Conservation (phyloP, 2,329 filamentous ascomycete species). For the Penicillium concentricum region DNA sequence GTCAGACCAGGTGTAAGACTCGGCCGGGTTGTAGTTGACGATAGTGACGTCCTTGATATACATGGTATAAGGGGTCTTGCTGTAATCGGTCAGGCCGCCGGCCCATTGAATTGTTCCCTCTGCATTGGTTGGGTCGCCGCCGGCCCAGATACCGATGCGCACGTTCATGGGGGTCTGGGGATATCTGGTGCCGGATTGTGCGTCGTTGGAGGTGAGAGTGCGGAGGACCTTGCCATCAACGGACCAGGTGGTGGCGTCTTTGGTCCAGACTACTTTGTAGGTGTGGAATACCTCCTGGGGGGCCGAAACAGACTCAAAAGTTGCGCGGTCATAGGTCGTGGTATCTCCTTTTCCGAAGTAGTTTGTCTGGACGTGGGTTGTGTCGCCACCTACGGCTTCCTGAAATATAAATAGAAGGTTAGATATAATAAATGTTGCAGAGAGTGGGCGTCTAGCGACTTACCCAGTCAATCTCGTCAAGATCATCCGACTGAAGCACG, state of each 20-base stretch:
- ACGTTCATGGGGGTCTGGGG: not conserved
- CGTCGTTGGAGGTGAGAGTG: not conserved
- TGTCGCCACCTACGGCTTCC: not conserved
- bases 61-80: not conserved
- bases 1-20: not conserved
- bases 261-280: not conserved
- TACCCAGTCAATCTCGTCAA: conserved; percentile 54
- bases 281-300: not conserved
- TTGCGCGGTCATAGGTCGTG: not conserved
- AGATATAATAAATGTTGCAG: no score
- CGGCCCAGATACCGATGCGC: not conserved
- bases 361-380: not conserved
- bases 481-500: conserved; percentile 82
- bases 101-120: not conserved
- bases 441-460: not conserved
- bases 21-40: not conserved
- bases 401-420: not conserved
- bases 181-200: not conserved
- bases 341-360: not conserved
- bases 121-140: not conserved
- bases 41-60: not conserved
- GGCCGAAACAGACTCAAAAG: not conserved
- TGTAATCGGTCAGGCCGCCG: not conserved
- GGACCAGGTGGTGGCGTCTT: not conserved
- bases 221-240: not conserved